These are phyloP conservation scores for Spergularia bocconei DNA, from an alignment of 148 eudicot species.

Conservation along the genomic window DNA sequence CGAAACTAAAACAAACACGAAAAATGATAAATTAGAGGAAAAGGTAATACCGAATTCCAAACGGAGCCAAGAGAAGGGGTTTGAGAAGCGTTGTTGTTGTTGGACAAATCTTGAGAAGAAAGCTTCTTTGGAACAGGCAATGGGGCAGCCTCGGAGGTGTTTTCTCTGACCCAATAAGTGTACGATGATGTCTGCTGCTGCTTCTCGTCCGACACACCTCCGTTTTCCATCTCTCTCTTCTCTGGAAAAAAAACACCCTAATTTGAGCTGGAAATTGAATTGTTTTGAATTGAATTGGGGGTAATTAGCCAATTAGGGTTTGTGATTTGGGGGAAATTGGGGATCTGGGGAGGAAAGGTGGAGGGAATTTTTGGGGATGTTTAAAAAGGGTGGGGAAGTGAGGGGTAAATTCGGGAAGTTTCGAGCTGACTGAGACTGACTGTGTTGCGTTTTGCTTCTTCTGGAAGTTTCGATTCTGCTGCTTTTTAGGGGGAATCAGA, in stretches of 20 bases:
- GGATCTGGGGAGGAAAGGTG: conserved; percentile 1
- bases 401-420: conserved; percentile 15
- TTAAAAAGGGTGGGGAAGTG: background rate
- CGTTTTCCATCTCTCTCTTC: conserved; percentile 29
- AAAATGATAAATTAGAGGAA: background rate
- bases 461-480: background rate
- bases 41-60: conserved; percentile 63
- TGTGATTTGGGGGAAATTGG: background rate
- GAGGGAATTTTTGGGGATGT: background rate
- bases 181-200: conserved; percentile 50
- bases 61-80: conserved; percentile 67
- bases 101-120: conserved; percentile 30
- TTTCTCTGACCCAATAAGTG: conserved; percentile 80
- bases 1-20: background rate
- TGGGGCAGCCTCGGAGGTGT: conserved; percentile 71
- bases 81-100: conserved; percentile 31
- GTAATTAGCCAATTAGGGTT: background rate
- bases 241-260: conserved; percentile 16
- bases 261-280: conserved; percentile 1
- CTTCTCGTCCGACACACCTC: conserved; percentile 30
- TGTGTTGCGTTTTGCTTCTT: background rate
- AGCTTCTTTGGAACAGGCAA: conserved; percentile 76
- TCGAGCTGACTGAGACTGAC: background rate
- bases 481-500: background rate
- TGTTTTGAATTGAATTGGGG: background rate